Base-by-base conservation (phyloP, 257 asterid species). In the Primulina tabacum region DNA sequence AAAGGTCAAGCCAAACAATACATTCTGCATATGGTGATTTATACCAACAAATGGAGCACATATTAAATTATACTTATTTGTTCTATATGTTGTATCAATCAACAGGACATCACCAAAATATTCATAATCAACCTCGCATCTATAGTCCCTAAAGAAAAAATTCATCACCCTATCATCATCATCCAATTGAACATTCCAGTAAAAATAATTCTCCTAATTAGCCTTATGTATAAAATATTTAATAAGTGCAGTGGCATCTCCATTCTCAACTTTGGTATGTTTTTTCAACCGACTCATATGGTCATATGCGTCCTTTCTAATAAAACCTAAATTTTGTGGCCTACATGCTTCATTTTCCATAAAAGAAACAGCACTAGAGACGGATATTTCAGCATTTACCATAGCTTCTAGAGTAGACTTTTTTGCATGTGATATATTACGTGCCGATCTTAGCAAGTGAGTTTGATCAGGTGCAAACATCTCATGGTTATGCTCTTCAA, bases 11-110 rank as follows among this genome's bases (percentile, higher is more conserved):
- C 64, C 72, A 67, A 67, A 67, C 17, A 68, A 4, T 5, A 68
- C 62, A 52, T 52, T 56, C 20, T 62, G 28, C 6, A 4, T 28
- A 14, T 75, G 75, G 21, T 75, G 57, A 35, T 68, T 63, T 57
- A 37, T 30, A 4, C 71, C 75, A 11, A 69, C 62, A 55, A 75
- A 69, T 9, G 50, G 67, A 63, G 66, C 35, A 75, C 29, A 63
- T 14, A 64, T 63, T 47, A 69, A 52, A 6, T 63, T 24, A n/a
- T 70, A 56, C 64, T 6, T 70, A 12, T 76, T 76, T 5, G 68
- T 70, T 8, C 20, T 17, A 6, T 62, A 70, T 0, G 69, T 59
- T 28, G 65, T 43, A 10, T 64, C 58, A n/a, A 75, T 38, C 30
- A 12, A 12, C 2, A 76, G 8, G 0, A 75, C 79, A 70, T 70